These are phyloP conservation scores for Carnegiea gigantea DNA, from an alignment of 179 eudicot species.

Conservation along the genomic window DNA sequence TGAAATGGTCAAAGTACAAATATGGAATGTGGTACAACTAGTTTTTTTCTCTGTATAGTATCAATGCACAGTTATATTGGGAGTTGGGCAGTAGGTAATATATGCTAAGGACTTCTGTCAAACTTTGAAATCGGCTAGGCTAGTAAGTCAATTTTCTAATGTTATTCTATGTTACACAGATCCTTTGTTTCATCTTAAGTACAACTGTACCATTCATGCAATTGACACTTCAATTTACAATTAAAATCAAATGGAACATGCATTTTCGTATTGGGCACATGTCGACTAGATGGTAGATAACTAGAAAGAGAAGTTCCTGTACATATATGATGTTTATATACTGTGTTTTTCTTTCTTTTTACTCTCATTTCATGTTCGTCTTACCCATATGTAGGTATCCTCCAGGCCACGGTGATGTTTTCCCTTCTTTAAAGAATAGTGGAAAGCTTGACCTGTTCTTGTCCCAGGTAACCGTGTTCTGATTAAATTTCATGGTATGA, in stretches of 20 bases:
- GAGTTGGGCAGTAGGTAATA: neutral
- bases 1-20: neutral
- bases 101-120: neutral
- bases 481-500: neutral
- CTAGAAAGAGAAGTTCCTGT: neutral
- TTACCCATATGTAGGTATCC: slow-evolving; percentile 72
- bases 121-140: neutral
- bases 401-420: slow-evolving; percentile 99
- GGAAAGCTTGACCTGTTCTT: slow-evolving; percentile 90
- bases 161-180: neutral
- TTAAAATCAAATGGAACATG: neutral
- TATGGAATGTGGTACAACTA: too few species aligned
- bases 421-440: slow-evolving; percentile 89
- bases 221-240: neutral
- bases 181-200: neutral
- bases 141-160: neutral
- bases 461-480: slow-evolving; percentile 59
- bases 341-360: slow-evolving; percentile 1
- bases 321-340: neutral
- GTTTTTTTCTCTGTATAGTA: neutral
- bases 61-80: neutral
- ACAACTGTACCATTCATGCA: neutral
- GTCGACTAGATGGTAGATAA: neutral
- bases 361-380: slow-evolving; percentile 16
- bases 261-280: neutral